Evolutionary conservation across 2,329 filamentous ascomycete genomes (phyloP).

Genomic region (Ascochyta viciae-villosae): DNA sequence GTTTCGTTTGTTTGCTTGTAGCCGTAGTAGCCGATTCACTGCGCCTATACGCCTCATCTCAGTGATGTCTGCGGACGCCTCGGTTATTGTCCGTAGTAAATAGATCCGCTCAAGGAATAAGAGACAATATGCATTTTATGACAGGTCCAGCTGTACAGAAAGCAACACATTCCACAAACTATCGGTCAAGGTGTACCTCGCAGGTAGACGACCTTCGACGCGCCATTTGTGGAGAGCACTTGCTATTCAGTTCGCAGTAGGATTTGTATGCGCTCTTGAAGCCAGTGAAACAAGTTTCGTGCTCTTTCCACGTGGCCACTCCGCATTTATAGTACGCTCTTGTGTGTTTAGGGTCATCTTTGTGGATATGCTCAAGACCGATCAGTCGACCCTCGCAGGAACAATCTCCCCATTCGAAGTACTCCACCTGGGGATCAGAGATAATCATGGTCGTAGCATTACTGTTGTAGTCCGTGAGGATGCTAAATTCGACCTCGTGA

Average conservation of each 20-base stretch:
- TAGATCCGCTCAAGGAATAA: background rate
- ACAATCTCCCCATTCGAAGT: slow-evolving; percentile 6
- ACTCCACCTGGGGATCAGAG: background rate
- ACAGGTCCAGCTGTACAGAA: background rate
- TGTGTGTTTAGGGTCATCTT: background rate
- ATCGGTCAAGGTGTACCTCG: background rate
- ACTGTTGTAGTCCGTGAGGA: background rate
- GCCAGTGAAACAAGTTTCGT: slow-evolving; percentile 1
- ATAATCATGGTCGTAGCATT: background rate
- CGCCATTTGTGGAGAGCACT: background rate
- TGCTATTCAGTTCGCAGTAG: slow-evolving; percentile 8
- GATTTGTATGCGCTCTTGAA: slow-evolving; percentile 13
- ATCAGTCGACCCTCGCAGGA: background rate
- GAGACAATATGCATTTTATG: background rate
- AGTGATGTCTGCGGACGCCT: background rate
- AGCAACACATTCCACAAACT: background rate
- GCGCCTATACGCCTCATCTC: background rate
- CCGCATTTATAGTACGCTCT: slow-evolving; percentile 8
- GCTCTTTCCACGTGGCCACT: slow-evolving; percentile 13
- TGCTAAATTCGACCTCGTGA: slow-evolving; percentile 8
- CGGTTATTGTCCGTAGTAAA: background rate
- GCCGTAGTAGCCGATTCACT: background rate
- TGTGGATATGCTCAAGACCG: slow-evolving; percentile 1
- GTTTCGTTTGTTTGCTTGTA: background rate
- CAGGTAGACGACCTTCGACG: slow-evolving; percentile 4